These are phyloP conservation scores for Drechslerella dactyloides DNA, from an alignment of 2,329 filamentous ascomycete genomes.

Conservation along the genomic window DNA sequence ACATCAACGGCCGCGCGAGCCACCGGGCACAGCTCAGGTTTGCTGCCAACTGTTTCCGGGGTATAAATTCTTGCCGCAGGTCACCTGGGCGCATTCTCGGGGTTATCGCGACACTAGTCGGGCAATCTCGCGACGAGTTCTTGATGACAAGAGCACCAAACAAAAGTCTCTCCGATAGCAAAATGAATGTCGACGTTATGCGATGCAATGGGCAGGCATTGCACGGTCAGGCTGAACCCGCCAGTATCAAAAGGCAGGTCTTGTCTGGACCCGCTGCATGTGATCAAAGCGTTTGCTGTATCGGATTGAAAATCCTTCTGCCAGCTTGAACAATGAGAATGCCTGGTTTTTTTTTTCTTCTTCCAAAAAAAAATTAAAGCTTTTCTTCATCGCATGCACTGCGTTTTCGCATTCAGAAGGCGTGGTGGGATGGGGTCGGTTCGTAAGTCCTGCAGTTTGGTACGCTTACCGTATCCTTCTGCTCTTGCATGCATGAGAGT, in stretches of 20 bases:
- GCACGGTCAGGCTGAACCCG: too few species aligned
- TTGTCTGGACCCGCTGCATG: neutral
- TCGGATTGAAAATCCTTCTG: neutral
- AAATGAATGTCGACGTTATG: neutral
- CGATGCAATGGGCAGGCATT: neutral
- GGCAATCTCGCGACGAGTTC: neutral
- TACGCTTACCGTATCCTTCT: neutral
- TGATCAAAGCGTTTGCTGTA: neutral
- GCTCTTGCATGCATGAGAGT: neutral
- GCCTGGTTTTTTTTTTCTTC: neutral
- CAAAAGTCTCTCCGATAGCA: neutral
- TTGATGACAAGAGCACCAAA: too few species aligned
- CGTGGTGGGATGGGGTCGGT: neutral
- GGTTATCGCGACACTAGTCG: conserved; percentile 3
- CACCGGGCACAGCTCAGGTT: neutral
- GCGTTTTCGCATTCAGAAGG: neutral
- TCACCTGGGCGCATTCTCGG: conserved; percentile 4
- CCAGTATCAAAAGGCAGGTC: too few species aligned
- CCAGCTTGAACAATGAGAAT: neutral
- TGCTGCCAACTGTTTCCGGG: neutral
- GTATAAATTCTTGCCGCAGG: neutral
- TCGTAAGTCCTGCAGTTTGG: neutral
- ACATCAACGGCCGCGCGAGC: neutral
- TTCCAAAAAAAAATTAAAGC: neutral
- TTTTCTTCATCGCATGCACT: neutral